These are phyloP conservation scores for Lyophyllum atratum DNA, from an alignment of 768 basidiomycete genomes.

Conservation along the genomic window DNA sequence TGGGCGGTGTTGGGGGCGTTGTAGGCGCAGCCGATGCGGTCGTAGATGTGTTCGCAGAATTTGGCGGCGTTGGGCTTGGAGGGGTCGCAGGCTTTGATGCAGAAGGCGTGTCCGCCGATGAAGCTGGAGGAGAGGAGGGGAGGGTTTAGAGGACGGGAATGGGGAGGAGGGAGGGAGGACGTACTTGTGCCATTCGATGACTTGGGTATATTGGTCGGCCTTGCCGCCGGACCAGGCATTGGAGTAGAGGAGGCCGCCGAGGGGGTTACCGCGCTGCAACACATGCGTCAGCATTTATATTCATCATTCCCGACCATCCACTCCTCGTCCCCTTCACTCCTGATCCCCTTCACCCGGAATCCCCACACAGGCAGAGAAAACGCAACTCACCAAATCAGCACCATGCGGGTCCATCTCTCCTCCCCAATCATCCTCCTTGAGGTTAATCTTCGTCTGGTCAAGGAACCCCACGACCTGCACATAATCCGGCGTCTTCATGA, in stretches of 20 bases:
- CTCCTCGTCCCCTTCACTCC: no score
- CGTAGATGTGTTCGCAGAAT: constrained; percentile 62
- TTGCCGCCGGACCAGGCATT: constrained; percentile 25
- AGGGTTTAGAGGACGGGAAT: constrained; percentile 11
- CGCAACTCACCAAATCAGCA: constrained; percentile 48
- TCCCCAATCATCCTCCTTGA: constrained; percentile 57
- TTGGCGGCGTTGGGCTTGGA: constrained; percentile 38
- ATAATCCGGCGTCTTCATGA: constrained; percentile 59
- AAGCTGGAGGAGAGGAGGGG: constrained; percentile 37
- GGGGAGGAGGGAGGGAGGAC: constrained; percentile 15
- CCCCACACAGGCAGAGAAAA: no score
- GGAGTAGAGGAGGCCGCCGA: constrained; percentile 21
- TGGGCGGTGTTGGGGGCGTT: constrained; percentile 60
- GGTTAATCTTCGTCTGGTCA: constrained; percentile 60
- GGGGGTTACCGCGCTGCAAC: constrained; percentile 14
- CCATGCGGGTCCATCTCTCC: constrained; percentile 82
- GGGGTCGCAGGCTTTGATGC: constrained; percentile 63
- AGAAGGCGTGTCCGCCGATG: constrained; percentile 54
- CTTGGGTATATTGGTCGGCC: constrained; percentile 46
- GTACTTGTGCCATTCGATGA: constrained; percentile 60
- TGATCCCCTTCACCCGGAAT: no score
- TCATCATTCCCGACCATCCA: no score
- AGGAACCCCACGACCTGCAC: constrained; percentile 63
- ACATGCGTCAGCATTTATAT: background rate
- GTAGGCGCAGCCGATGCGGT: constrained; percentile 61